phyloP scores from a whole-genome alignment of 805 yeast genomes.

The Naumovozyma castellii region DNA sequence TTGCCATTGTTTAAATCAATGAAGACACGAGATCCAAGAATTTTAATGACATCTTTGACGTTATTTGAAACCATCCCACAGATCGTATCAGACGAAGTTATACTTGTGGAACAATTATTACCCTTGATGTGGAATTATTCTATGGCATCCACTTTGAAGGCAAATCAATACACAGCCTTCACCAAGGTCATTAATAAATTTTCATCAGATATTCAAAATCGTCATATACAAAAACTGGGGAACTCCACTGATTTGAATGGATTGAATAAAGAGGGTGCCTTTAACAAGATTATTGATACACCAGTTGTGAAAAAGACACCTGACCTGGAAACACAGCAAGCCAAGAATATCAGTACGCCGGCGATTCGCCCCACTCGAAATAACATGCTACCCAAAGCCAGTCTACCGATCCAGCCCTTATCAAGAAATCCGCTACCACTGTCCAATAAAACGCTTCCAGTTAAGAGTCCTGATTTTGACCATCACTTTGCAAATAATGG shows the following conservation, averaged over 20 bases:
- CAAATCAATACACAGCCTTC: slow-evolving; percentile 34
- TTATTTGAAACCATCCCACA: slow-evolving; percentile 32
- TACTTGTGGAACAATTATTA: slow-evolving; percentile 42
- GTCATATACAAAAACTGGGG: slow-evolving; percentile 31
- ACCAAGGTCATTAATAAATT: slow-evolving; percentile 34
- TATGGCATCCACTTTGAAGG: slow-evolving; percentile 36
- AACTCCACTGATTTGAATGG: slow-evolving; percentile 15
- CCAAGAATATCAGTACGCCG: slow-evolving; percentile 17
- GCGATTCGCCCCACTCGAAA: slow-evolving; percentile 22
- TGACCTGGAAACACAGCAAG: slow-evolving; percentile 20
- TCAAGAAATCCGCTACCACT: neutral
- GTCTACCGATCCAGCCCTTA: neutral
- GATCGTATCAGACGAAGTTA: slow-evolving; percentile 39
- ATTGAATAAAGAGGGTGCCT: slow-evolving; percentile 17
- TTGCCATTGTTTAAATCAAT: slow-evolving; percentile 69
- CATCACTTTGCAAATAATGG: too few species aligned
- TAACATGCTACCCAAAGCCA: too few species aligned
- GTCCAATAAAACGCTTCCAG: too few species aligned
- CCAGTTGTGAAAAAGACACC: slow-evolving; percentile 8
- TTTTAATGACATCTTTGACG: slow-evolving; percentile 41
- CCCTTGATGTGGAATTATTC: slow-evolving; percentile 46
- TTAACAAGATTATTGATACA: slow-evolving; percentile 19
- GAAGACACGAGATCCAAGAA: slow-evolving; percentile 66
- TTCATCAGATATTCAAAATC: slow-evolving; percentile 36
- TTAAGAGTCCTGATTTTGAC: too few species aligned